phyloP scores from a whole-genome alignment of 2,329 filamentous ascomycete species.

The Fusarium tanahbumbuense region DNA sequence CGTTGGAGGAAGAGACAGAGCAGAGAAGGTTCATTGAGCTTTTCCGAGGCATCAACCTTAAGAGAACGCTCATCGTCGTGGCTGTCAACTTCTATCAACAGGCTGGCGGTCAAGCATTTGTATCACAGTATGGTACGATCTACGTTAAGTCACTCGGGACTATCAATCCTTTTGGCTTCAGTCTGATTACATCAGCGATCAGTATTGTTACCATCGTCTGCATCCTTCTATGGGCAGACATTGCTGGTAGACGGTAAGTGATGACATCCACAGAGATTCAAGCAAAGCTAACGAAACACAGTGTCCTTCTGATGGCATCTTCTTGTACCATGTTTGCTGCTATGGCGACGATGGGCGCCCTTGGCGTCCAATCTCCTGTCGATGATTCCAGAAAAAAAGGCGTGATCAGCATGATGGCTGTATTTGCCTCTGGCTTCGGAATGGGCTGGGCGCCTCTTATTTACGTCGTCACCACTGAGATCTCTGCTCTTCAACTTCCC shows the following conservation, averaged over 20 bases:
- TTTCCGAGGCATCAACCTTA: slow-evolving; percentile 29
- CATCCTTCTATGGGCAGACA: slow-evolving; percentile 20
- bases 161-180: slow-evolving; percentile 45
- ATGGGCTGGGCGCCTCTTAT: slow-evolving; percentile 24
- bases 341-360: slow-evolving; percentile 43
- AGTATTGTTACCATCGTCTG: slow-evolving; percentile 19
- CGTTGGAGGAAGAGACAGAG: slow-evolving; percentile 33
- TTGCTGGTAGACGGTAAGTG: slow-evolving; percentile 2
- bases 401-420: slow-evolving; percentile 41
- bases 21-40: slow-evolving; percentile 33
- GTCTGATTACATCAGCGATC: slow-evolving; percentile 39
- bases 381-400: slow-evolving; percentile 36
- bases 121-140: slow-evolving; percentile 38
- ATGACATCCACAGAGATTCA: too few species aligned
- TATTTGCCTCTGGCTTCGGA: slow-evolving; percentile 35
- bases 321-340: slow-evolving; percentile 34
- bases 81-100: slow-evolving; percentile 36
- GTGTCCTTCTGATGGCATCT: slow-evolving; percentile 26
- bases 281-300: background rate
- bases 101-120: slow-evolving; percentile 39
- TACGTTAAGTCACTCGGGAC: slow-evolving; percentile 38
- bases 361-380: slow-evolving; percentile 34
- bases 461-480: slow-evolving; percentile 39
- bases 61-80: slow-evolving; percentile 24
- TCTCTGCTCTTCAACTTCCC: slow-evolving; percentile 32